These are phyloP conservation scores for Tricholoma furcatifolium DNA, from an alignment of 768 basidiomycete species.

Conservation along the genomic window DNA sequence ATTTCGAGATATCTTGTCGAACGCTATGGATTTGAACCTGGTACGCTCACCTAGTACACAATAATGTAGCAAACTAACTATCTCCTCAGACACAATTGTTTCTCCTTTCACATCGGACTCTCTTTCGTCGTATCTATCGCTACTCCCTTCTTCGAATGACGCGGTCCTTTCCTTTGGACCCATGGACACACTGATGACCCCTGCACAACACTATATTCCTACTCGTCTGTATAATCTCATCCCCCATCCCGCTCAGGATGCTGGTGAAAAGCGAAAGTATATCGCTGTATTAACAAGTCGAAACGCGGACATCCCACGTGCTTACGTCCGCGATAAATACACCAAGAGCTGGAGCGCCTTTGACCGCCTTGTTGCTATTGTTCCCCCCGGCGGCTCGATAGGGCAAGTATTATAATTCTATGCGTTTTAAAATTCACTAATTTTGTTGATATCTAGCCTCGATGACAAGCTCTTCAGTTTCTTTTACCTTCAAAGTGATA, in stretches of 20 bases:
- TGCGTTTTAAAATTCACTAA: slow-evolving; percentile 5
- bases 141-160: slow-evolving; percentile 70
- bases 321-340: slow-evolving; percentile 86
- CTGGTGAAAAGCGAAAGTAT: slow-evolving; percentile 71
- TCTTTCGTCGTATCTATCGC: slow-evolving; percentile 74
- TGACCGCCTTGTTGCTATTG: slow-evolving; percentile 83
- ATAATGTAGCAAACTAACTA: not conserved
- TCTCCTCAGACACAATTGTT: slow-evolving; percentile 60
- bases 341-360: slow-evolving; percentile 94
- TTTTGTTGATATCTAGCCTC: slow-evolving; percentile 44
- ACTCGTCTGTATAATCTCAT: slow-evolving; percentile 72
- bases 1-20: slow-evolving; percentile 77
- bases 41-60: slow-evolving; percentile 30
- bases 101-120: slow-evolving; percentile 77
- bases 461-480: slow-evolving; percentile 92
- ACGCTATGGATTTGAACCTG: slow-evolving; percentile 77
- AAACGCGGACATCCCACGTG: slow-evolving; percentile 83
- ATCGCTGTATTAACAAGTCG: slow-evolving; percentile 73
- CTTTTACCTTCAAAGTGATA: slow-evolving; percentile 82
- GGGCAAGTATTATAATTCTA: slow-evolving; percentile 48
- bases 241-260: slow-evolving; percentile 82
- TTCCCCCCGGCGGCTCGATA: slow-evolving; percentile 88
- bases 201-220: slow-evolving; percentile 73
- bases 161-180: slow-evolving; percentile 79
- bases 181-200: slow-evolving; percentile 75